Evolutionary conservation across 108 stramenopile genomes (phyloP).

Genomic region (Chaetoceros tenuissimus): DNA sequence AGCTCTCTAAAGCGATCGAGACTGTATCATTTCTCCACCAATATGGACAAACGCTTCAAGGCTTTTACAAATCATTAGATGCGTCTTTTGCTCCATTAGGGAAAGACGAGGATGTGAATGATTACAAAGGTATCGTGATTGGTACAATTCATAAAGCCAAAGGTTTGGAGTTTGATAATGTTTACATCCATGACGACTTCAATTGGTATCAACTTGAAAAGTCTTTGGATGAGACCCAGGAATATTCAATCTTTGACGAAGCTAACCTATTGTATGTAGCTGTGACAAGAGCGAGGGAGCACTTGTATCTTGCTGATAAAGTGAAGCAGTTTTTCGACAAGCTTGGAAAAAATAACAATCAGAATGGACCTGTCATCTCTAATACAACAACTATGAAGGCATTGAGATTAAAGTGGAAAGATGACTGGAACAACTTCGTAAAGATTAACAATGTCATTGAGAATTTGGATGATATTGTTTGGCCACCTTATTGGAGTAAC

Average conservation of each 20-base stretch:
- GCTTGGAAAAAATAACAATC: no score
- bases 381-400: no score
- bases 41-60: neutral
- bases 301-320: slow-evolving; percentile 3
- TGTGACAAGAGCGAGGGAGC: neutral
- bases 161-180: slow-evolving; percentile 2
- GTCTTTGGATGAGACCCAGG: no score
- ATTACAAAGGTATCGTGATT: neutral
- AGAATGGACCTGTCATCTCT: no score
- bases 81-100: neutral
- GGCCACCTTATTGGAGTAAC: no score
- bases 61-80: neutral
- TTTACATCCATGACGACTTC: neutral
- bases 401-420: no score
- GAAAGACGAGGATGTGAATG: neutral
- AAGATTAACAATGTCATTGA: no score
- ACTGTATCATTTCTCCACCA: neutral
- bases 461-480: no score
- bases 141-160: slow-evolving; percentile 3
- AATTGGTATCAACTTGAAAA: neutral
- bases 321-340: no score
- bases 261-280: slow-evolving; percentile 3
- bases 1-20: neutral
- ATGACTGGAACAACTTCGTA: no score
- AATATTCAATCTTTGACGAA: no score